Evolutionary conservation across 1,284 basidiomycete genomes (phyloP).

Genomic region (Neonothopanus nambi): DNA sequence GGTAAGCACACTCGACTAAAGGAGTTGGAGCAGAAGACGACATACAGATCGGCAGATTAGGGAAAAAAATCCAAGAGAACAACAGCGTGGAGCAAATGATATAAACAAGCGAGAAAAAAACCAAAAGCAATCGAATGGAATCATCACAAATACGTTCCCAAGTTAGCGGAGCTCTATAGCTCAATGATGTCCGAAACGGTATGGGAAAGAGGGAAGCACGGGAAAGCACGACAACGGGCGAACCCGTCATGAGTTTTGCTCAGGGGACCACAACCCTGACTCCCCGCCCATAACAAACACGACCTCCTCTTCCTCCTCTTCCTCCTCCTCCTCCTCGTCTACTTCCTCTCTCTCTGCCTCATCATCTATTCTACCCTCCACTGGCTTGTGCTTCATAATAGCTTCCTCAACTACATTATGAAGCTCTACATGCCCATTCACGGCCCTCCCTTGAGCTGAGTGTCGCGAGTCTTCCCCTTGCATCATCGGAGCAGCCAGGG

Average conservation of each 20-base stretch:
- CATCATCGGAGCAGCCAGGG: conserved; percentile 22
- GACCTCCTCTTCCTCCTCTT: conserved; percentile 42
- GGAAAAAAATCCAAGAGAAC: not conserved
- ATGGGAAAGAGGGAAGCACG: not conserved
- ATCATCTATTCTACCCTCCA: conserved; percentile 11
- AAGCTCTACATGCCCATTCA: no score
- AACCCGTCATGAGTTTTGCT: not conserved
- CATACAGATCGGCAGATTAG: not conserved
- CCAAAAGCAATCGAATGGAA: not conserved
- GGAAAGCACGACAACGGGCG: not conserved
- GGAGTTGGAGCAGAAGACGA: not conserved
- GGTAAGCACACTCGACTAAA: no score
- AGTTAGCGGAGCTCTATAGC: no score
- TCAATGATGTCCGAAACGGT: not conserved
- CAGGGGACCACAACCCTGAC: conserved; percentile 8
- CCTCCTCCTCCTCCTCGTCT: conserved; percentile 32
- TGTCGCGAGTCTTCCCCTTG: conserved; percentile 22
- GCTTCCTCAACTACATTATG: conserved; percentile 1
- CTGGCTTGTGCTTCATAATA: conserved; percentile 7
- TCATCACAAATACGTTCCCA: no score
- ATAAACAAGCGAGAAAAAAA: not conserved
- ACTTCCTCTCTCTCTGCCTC: conserved; percentile 25
- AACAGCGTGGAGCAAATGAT: no score
- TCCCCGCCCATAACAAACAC: conserved; percentile 39
- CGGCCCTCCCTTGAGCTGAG: no score